Evolutionary conservation across 2,329 filamentous ascomycete genomes (phyloP).

Genomic region (Ceratocystis variospora): DNA sequence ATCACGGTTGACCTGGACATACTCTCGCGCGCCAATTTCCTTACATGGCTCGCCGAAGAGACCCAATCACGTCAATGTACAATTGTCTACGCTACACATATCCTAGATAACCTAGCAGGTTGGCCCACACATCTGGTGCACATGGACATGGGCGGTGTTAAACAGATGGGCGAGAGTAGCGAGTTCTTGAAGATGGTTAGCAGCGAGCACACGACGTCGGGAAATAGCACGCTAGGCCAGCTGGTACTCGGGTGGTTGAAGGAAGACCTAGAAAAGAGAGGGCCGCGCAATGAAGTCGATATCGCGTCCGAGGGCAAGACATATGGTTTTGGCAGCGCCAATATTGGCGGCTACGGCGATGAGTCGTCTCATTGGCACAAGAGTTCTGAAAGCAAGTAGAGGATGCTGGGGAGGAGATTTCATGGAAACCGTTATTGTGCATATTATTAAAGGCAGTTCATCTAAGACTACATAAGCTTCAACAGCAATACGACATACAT

Average conservation of each 20-base stretch:
- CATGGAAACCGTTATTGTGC: not conserved
- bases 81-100: conserved; percentile 95
- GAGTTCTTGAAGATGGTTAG: conserved; percentile 47
- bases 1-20: conserved; percentile 95
- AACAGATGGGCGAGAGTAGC: conserved; percentile 68
- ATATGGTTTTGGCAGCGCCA: conserved; percentile 39
- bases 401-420: not conserved
- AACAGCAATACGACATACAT: not conserved
- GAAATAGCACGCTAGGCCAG: conserved; percentile 76
- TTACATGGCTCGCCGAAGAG: conserved; percentile 74
- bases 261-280: conserved; percentile 63
- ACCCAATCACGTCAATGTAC: conserved; percentile 72
- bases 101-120: conserved; percentile 81
- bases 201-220: conserved; percentile 30
- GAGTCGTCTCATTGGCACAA: conserved; percentile 29
- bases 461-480: not conserved
- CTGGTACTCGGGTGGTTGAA: conserved; percentile 78
- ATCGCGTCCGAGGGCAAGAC: conserved; percentile 50
- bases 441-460: not conserved
- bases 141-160: conserved; percentile 80
- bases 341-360: conserved; percentile 44
- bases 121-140: conserved; percentile 96
- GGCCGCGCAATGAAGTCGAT: conserved; percentile 51
- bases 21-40: conserved; percentile 68
- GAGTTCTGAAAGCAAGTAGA: not conserved